phyloP scores from a whole-genome alignment of 345 rosid species.

The Raphanus sativus region DNA sequence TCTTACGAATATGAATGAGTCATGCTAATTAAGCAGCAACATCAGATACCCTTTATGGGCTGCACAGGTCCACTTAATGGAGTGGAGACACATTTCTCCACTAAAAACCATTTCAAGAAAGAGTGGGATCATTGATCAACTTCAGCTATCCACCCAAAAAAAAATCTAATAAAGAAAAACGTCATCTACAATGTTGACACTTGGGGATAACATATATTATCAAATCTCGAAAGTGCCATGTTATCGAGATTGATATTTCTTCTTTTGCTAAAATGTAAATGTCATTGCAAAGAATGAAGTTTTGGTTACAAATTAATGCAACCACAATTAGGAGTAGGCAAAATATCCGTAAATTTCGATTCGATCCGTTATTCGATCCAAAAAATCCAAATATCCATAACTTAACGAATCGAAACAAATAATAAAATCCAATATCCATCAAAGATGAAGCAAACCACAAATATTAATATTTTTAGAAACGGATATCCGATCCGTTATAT shows the following conservation, averaged over 20 bases:
- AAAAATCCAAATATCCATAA: no score
- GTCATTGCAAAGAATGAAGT: no score
- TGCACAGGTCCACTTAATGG: slow-evolving; percentile 29
- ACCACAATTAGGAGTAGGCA: no score
- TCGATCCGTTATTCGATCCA: no score
- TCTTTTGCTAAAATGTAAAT: no score
- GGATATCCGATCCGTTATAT: no score
- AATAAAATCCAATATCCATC: no score
- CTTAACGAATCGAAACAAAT: no score
- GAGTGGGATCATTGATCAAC: slow-evolving; percentile 11
- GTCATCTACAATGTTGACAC: slow-evolving; percentile 1
- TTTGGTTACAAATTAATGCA: no score
- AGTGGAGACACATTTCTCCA: slow-evolving; percentile 30
- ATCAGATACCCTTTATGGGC: slow-evolving; percentile 22
- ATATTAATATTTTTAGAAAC: no score
- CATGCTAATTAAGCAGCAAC: slow-evolving; percentile 23
- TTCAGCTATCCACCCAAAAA: background rate
- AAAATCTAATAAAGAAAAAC: slow-evolving; percentile 3
- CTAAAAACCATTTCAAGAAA: slow-evolving; percentile 1
- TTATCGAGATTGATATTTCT: background rate
- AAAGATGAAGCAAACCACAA: no score
- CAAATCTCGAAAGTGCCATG: background rate
- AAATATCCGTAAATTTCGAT: no score
- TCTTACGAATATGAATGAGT: slow-evolving; percentile 36
- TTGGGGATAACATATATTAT: slow-evolving; percentile 1